Evolutionary conservation across 2,329 filamentous ascomycete genomes (phyloP).

Genomic region (Botryosphaeria dothidea): DNA sequence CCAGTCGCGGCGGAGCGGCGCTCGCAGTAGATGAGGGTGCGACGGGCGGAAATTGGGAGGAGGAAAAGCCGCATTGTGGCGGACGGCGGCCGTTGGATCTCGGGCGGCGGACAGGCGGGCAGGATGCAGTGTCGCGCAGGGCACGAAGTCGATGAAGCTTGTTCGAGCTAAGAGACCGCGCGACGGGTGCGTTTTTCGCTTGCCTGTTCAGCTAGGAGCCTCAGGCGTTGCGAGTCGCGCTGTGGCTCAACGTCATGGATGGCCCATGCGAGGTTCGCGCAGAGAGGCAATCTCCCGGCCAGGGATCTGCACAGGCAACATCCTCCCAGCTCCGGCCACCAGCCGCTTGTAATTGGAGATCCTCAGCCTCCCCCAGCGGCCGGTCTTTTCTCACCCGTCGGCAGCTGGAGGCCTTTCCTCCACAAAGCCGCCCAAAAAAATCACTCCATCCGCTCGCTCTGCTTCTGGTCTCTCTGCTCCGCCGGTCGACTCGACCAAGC

Average conservation of each 20-base stretch:
- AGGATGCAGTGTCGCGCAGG: conserved; percentile 23
- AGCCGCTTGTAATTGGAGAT: conserved; percentile 15
- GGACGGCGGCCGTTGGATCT: neutral
- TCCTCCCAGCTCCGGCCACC: conserved; percentile 13
- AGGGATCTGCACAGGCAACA: conserved; percentile 17
- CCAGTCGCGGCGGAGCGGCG: conserved; percentile 55
- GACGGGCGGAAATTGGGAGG: conserved; percentile 86
- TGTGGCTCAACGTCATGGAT: conserved; percentile 4
- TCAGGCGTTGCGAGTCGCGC: conserved; percentile 20
- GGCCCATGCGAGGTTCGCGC: neutral
- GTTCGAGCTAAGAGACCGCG: neutral
- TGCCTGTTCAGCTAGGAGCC: neutral
- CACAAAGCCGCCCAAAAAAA: neutral
- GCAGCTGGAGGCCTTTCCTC: conserved; percentile 12
- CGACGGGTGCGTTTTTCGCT: neutral
- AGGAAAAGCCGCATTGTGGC: conserved; percentile 83
- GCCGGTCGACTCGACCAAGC: neutral
- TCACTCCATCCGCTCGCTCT: neutral
- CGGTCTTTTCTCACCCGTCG: conserved; percentile 6
- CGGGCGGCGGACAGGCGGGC: neutral
- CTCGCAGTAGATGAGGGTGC: conserved; percentile 90
- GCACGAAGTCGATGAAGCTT: conserved; percentile 15
- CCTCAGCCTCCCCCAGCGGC: conserved; percentile 15
- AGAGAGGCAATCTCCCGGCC: conserved; percentile 12
- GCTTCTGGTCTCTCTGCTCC: neutral